Evolutionary conservation across 1,284 basidiomycete genomes (phyloP).

Genomic region (Cystobasidium sp.): DNA sequence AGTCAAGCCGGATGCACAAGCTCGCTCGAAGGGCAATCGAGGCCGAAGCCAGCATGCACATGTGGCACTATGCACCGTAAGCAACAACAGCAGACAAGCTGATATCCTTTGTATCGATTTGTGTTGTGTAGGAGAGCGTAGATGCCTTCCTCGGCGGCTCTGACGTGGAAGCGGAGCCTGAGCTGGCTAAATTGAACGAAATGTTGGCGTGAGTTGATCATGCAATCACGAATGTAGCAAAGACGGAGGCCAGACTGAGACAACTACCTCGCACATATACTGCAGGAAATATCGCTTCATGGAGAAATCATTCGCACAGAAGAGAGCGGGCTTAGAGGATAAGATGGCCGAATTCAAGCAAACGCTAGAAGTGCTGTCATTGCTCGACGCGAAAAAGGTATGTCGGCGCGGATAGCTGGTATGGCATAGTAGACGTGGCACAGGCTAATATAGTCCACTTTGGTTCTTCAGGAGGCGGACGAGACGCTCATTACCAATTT

Average conservation of each 20-base stretch:
- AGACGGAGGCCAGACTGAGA: neutral
- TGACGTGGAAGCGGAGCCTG: conserved; percentile 76
- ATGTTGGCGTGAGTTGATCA: conserved; percentile 69
- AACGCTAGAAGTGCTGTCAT: conserved; percentile 87
- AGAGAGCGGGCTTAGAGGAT: conserved; percentile 78
- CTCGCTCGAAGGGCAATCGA: neutral
- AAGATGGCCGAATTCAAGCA: conserved; percentile 97
- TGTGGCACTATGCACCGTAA: neutral
- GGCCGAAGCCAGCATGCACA: neutral
- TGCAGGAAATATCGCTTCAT: conserved; percentile 96
- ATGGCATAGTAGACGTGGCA: neutral
- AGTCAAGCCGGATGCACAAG: too few species aligned
- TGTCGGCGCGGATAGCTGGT: conserved; percentile 55
- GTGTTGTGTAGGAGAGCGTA: conserved; percentile 70
- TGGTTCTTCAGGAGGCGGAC: conserved; percentile 52
- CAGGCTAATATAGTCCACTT: neutral
- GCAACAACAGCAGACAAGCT: neutral
- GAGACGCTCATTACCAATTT: conserved; percentile 82
- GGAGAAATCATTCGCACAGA: conserved; percentile 83
- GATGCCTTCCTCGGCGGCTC: conserved; percentile 82
- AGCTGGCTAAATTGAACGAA: conserved; percentile 84
- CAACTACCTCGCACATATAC: conserved; percentile 56
- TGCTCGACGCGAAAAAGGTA: conserved; percentile 65
- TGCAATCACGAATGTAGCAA: neutral
- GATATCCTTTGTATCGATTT: neutral